Conservation (phyloP, 2,329 filamentous ascomycete genomes). For the Alternaria gaisen region DNA sequence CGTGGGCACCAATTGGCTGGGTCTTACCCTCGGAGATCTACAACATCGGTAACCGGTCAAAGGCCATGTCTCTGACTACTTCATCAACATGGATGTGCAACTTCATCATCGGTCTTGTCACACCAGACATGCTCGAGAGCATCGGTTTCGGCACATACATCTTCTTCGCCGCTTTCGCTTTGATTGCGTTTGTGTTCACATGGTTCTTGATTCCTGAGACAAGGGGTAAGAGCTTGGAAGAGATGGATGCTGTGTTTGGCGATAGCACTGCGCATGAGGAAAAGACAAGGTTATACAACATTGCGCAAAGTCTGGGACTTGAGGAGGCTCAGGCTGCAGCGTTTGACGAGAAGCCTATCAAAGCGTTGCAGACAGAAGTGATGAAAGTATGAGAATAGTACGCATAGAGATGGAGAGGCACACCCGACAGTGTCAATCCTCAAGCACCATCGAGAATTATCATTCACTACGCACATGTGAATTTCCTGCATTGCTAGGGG, state of each 20-base stretch:
- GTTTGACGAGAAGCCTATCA: conserved; percentile 21
- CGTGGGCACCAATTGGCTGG: conserved; percentile 78
- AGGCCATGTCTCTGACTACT: conserved; percentile 74
- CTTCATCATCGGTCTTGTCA: conserved; percentile 66
- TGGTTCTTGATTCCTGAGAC: conserved; percentile 72
- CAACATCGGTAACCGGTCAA: conserved; percentile 72
- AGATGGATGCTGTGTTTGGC: conserved; percentile 86
- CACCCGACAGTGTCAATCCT: neutral
- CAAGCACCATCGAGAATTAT: neutral
- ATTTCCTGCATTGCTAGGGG: neutral
- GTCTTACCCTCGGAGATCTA: conserved; percentile 78
- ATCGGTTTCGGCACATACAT: conserved; percentile 57
- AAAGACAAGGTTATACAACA: conserved; percentile 30
- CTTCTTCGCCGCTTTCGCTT: conserved; percentile 61
- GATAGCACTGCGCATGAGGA: conserved; percentile 72
- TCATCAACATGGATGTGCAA: conserved; percentile 89
- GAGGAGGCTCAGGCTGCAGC: conserved; percentile 24
- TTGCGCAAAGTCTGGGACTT: conserved; percentile 32
- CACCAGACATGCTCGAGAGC: conserved; percentile 78
- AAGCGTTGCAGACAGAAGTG: conserved; percentile 3
- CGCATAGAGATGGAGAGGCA: neutral
- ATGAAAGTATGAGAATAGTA: neutral
- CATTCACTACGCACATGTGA: neutral
- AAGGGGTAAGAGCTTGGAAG: conserved; percentile 79
- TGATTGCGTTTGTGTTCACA: conserved; percentile 55